Conservation (phyloP, 495 filamentous ascomycete species). For the Penicillium roqueforti region DNA sequence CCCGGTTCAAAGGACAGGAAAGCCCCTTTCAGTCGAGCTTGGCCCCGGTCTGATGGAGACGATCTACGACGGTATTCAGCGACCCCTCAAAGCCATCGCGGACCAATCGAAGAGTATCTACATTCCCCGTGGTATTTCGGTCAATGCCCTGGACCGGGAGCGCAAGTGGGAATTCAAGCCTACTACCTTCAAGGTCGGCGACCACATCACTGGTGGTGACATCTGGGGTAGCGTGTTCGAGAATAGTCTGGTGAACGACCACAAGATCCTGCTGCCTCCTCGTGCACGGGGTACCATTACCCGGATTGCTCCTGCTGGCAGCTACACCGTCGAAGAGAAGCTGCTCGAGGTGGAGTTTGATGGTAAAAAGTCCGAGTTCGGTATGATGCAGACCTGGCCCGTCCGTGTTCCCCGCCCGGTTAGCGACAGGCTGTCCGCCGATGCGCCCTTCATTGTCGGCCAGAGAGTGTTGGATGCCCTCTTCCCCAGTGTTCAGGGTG, state of each 20-base stretch:
- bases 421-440: constrained; percentile 82
- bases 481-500: constrained; percentile 96
- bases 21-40: constrained; percentile 94
- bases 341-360: constrained; percentile 96
- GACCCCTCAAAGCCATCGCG: constrained; percentile 81
- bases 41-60: constrained; percentile 97
- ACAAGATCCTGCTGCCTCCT: constrained; percentile 94
- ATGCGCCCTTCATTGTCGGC: constrained; percentile 89
- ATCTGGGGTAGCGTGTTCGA: constrained; percentile 92
- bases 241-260: constrained; percentile 90
- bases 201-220: constrained; percentile 94
- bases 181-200: constrained; percentile 78
- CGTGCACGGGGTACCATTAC: constrained; percentile 89
- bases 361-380: constrained; percentile 84
- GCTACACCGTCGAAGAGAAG: constrained; percentile 91
- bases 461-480: constrained; percentile 95
- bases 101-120: constrained; percentile 80
- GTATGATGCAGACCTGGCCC: constrained; percentile 99
- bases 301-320: constrained; percentile 77
- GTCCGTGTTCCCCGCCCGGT: constrained; percentile 91
- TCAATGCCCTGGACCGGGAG: constrained; percentile 79
- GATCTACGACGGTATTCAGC: constrained; percentile 98
- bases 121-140: constrained; percentile 91
- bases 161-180: constrained; percentile 96
- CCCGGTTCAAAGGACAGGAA: constrained; percentile 82